Conservation (phyloP, 805 yeast genomes). For the Ascoidea asiatica region DNA sequence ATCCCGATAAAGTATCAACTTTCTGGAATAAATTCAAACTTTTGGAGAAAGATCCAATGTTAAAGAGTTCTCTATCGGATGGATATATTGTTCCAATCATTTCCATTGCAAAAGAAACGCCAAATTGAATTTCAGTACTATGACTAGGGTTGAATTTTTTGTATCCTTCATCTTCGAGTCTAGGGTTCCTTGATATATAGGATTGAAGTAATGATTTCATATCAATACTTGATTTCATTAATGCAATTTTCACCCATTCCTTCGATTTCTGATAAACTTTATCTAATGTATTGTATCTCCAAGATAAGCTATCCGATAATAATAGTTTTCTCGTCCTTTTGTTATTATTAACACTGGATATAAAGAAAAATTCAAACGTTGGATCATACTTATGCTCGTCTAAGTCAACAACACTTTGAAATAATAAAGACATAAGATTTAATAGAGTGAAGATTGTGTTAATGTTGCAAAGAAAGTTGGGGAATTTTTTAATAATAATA, state of each 20-base stretch:
- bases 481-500: slow-evolving; percentile 46
- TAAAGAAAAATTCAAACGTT: slow-evolving; percentile 42
- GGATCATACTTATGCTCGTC: slow-evolving; percentile 81
- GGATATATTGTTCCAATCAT: slow-evolving; percentile 68
- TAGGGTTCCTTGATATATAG: slow-evolving; percentile 41
- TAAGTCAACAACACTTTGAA: slow-evolving; percentile 72
- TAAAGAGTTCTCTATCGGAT: slow-evolving; percentile 50
- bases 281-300: slow-evolving; percentile 60
- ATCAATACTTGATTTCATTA: slow-evolving; percentile 54
- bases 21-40: slow-evolving; percentile 1
- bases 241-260: slow-evolving; percentile 50
- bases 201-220: slow-evolving; percentile 67
- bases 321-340: slow-evolving; percentile 21
- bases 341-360: background rate
- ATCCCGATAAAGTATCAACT: slow-evolving; percentile 48
- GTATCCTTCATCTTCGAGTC: slow-evolving; percentile 2
- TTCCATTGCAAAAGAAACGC: slow-evolving; percentile 83
- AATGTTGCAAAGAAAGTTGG: slow-evolving; percentile 68
- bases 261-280: slow-evolving; percentile 44
- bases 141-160: slow-evolving; percentile 6
- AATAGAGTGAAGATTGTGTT: slow-evolving; percentile 53
- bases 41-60: slow-evolving; percentile 21
- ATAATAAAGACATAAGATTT: slow-evolving; percentile 66
- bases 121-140: slow-evolving; percentile 37
- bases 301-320: slow-evolving; percentile 61